Base-by-base conservation (phyloP, 345 rosid genomes). In the Melaleuca quinquenervia region DNA sequence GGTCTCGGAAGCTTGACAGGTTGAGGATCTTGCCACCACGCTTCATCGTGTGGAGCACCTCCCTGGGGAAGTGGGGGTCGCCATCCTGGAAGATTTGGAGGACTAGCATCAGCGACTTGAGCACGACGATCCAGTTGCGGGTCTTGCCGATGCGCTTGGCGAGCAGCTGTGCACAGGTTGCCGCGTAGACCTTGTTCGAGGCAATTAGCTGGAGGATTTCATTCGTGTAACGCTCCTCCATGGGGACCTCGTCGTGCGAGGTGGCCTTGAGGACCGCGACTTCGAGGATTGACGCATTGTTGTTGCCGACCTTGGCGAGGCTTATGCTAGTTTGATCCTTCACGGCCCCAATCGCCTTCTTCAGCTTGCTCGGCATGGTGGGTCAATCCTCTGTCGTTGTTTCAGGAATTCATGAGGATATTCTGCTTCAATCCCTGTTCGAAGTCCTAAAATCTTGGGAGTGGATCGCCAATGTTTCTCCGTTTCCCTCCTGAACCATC, bases 271-370 rank as follows among this genome's bases (percentile, higher is more conserved):
- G 94, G n/a, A 95, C 91, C 1, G 93, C 82, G 8, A 96, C 98
- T 85, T 96, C 96, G 58, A 96, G 91, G 76, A 88, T 87, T 58
- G 95, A 87, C 3, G 92, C 84, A 82, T 91, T 91, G 89, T 88
- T 90, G 86, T 83, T 93, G 1, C 94, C 89, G 84, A 94, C 98
- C 90, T 97, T 97, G 60, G 94, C 98, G 27, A 97, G 88, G 91
- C 97, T 91, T 5, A 96, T 96, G 94, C 98, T 96, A 8, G 99
- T 97, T 6, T 95, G 94, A 82, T 96, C 99, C 84, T 97, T 97
- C 53, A 97, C 96, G 54, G 95, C 96, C 52, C 95, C 98, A 15
- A 97, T 89, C 21, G 98, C 99, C 82, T 93, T 97, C 89, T 92
- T 92, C 1, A 97, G 87, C 91, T 94, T 97, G 95, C 98, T 95